Conservation (phyloP, 257 asterid species). For the Anisodus tanguticus region DNA sequence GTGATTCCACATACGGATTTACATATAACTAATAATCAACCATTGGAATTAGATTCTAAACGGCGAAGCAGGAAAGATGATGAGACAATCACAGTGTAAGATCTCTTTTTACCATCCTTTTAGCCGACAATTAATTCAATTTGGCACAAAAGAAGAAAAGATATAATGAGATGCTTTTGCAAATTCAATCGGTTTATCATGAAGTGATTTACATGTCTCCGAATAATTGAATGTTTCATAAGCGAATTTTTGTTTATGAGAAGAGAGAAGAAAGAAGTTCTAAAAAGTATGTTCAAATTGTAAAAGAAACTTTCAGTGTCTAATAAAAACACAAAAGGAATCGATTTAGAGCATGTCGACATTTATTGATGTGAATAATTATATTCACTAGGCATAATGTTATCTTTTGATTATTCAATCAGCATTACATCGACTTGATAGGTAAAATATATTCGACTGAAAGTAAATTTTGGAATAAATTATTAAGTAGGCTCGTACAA, state of each 20-base stretch:
- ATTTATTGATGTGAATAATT: too few relatives aligned
- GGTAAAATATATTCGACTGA: too few relatives aligned
- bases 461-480: too few relatives aligned
- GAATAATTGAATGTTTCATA: neutral
- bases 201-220: neutral
- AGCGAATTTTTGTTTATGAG: neutral
- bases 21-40: too few relatives aligned
- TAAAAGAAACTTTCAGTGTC: neutral
- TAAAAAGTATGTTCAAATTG: neutral
- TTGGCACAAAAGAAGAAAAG: neutral
- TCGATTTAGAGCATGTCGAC: neutral
- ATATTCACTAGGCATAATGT: too few relatives aligned
- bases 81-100: neutral
- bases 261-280: neutral
- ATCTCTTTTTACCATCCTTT: neutral
- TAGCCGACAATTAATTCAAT: neutral
- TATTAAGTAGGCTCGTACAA: too few relatives aligned
- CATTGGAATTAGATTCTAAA: too few relatives aligned
- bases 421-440: too few relatives aligned
- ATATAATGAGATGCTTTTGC: neutral
- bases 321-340: neutral
- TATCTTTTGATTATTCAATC: too few relatives aligned
- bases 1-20: too few relatives aligned
- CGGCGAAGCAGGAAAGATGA: neutral
- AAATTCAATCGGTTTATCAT: neutral